A percentile compares a stretch with the other conserved stretches of the same genome.
Evolutionary conservation across 1,139 yeast species (phyloP).

Genomic region (Debaryomyces coudertii): DNA sequence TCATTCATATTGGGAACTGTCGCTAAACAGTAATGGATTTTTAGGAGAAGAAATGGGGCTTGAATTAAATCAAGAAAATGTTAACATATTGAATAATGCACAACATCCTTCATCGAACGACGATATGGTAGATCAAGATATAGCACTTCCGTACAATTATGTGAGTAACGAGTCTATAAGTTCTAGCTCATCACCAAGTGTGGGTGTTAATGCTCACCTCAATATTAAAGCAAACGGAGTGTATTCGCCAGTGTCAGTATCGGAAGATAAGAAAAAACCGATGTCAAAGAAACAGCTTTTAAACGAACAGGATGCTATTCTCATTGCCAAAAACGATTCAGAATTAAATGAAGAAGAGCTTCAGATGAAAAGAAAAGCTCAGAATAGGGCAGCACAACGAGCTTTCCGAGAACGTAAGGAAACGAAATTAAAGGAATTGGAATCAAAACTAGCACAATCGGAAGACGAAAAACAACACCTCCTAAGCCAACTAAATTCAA

Average conservation of each 20-base stretch:
- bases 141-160: not conserved
- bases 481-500: constrained; percentile 53
- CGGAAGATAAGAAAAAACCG: constrained; percentile 11
- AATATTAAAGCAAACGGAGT: not conserved
- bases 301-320: constrained; percentile 43
- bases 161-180: constrained; percentile 17
- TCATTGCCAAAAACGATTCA: constrained; percentile 44
- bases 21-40: not conserved
- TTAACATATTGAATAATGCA: constrained; percentile 15
- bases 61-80: constrained; percentile 17
- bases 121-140: constrained; percentile 7
- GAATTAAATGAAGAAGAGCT: constrained; percentile 53
- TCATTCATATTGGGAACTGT: not conserved
- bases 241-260: constrained; percentile 2
- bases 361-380: constrained; percentile 67
- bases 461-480: constrained; percentile 62
- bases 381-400: constrained; percentile 86
- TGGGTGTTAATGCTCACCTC: not conserved
- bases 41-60: constrained; percentile 7
- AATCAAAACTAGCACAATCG: constrained; percentile 58
- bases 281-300: constrained; percentile 30
- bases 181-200: constrained; percentile 21
- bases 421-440: constrained; percentile 68
- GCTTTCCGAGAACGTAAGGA: constrained; percentile 89
- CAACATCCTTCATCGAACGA: constrained; percentile 1